Evolutionary conservation across 768 basidiomycete genomes (phyloP), one percentile per base, ranked within the genome.

Genomic region (Lyophyllum semitale): DNA sequence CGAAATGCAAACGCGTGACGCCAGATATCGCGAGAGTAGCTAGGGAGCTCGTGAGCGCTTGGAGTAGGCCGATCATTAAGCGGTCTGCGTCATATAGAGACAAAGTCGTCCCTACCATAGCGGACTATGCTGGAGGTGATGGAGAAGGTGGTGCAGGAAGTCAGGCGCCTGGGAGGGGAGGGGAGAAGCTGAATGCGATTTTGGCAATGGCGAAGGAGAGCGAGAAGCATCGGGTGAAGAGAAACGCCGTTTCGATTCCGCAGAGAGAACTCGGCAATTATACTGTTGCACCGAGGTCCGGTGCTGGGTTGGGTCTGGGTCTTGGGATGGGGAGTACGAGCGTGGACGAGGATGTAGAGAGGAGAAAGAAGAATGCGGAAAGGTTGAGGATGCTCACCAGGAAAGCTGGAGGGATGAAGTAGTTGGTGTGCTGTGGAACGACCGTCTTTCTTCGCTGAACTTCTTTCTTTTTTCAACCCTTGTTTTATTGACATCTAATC

Each of bases 51-150:
- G 86, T 98, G 37, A 88, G 84, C 12, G 71, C 76, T 6, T 96
- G 94, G 94, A 91, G 91, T 27, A 82, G 94, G 6, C 94, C 94
- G 0, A 95, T 96, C 71, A 89, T 95, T 74, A 93, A 94, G 64
- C 86, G 92, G 25, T 89, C 87, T 30, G 87, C 93, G 8, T 89
- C 87, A 13, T 93, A 91, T 72, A 78, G 88, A 17, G 87, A 91
- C 66, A 78, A 87, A 25, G 76, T 87, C 30, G 79, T 93, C 47
- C 89, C 87, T 12, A 75, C 79, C 1, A 82, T 82, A 1, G 73
- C 78, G 51, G 73, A 73, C 1, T 55, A 46, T 18, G 73, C 71
- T 3, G 75, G 73, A 8, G 49, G 38, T 13, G 70, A 61, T 20
- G 63, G 33, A 15, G 72, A 72, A 33, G 74, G 72, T 11, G 74